A percentile compares a stretch with the other conserved stretches of the same genome.
phyloP scores from a whole-genome alignment of 1,139 yeast genomes.

The Hyphopichia pseudoburtonii region DNA sequence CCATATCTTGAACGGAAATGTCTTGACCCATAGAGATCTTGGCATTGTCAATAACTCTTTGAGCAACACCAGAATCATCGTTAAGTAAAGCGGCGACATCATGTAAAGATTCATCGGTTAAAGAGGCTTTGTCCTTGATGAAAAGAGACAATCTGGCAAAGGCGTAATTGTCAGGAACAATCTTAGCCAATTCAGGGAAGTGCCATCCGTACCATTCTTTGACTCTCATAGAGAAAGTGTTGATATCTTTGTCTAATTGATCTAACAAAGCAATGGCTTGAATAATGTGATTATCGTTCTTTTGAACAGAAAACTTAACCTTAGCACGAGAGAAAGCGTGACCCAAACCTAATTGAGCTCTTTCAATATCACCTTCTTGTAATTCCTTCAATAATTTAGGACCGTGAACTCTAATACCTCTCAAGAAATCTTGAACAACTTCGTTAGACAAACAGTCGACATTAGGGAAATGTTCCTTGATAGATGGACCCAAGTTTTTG shows the following conservation, averaged over 20 bases:
- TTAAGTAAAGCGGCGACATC: conserved; percentile 85
- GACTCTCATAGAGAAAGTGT: conserved; percentile 96
- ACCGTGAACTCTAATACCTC: conserved; percentile 94
- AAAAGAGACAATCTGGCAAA: conserved; percentile 81
- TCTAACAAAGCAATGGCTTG: conserved; percentile 97
- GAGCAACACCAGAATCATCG: conserved; percentile 94
- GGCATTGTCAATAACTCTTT: conserved; percentile 82
- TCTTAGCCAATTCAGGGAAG: conserved; percentile 98
- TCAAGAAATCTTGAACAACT: conserved; percentile 88
- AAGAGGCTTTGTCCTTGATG: conserved; percentile 84
- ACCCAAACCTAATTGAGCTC: conserved; percentile 98
- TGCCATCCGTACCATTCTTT: conserved; percentile 99
- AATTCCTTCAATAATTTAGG: conserved; percentile 85
- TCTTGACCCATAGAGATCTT: conserved; percentile 99
- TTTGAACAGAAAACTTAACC: conserved; percentile 97
- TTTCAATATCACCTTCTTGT: conserved; percentile 92
- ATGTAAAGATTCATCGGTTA: conserved; percentile 81
- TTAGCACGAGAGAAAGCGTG: conserved; percentile 99
- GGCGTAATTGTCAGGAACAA: conserved; percentile 87
- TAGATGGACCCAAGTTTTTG: conserved; percentile 93
- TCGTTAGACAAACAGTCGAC: conserved; percentile 91
- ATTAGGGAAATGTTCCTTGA: conserved; percentile 84
- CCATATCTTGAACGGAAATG: conserved; percentile 83
- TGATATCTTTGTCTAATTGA: conserved; percentile 94
- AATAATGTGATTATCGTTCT: conserved; percentile 97